phyloP scores from a whole-genome alignment of 2,329 filamentous ascomycete genomes.

The Pseudogymnoascus destructans region DNA sequence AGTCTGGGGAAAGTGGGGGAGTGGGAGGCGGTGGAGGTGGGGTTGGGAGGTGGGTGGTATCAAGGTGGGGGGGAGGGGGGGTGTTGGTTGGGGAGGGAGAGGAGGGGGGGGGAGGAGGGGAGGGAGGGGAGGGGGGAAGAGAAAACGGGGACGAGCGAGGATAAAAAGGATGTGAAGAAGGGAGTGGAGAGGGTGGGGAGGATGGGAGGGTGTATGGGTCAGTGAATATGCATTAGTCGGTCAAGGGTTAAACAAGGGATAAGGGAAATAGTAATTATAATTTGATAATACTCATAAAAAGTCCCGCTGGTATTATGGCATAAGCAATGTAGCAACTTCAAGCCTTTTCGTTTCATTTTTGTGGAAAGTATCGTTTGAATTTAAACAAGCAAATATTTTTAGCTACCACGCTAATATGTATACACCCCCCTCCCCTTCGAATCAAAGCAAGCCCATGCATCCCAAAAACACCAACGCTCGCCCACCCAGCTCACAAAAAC shows the following conservation, averaged over 20 bases:
- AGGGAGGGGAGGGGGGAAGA: too few species aligned
- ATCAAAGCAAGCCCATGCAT: background rate
- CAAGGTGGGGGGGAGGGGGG: conserved; percentile 26
- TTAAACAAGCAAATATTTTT: background rate
- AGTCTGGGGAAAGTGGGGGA: conserved; percentile 52
- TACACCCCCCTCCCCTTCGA: background rate
- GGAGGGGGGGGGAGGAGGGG: too few species aligned
- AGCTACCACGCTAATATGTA: background rate
- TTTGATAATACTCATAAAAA: background rate
- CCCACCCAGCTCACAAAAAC: background rate
- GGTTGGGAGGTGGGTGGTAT: conserved; percentile 58
- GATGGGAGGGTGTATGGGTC: background rate
- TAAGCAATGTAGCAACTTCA: background rate
- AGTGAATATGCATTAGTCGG: background rate
- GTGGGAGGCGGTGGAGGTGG: conserved; percentile 52
- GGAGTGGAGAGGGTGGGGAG: too few species aligned
- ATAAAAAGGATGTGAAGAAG: background rate
- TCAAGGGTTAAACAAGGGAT: background rate
- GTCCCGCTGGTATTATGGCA: background rate
- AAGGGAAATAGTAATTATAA: background rate
- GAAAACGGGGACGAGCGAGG: conserved; percentile 5
- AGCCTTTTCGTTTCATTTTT: background rate
- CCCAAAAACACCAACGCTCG: background rate
- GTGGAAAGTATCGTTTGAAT: background rate
- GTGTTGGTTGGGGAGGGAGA: background rate